These are phyloP conservation scores for Candida peoriensis DNA, from an alignment of 805 yeast species.

Conservation along the genomic window DNA sequence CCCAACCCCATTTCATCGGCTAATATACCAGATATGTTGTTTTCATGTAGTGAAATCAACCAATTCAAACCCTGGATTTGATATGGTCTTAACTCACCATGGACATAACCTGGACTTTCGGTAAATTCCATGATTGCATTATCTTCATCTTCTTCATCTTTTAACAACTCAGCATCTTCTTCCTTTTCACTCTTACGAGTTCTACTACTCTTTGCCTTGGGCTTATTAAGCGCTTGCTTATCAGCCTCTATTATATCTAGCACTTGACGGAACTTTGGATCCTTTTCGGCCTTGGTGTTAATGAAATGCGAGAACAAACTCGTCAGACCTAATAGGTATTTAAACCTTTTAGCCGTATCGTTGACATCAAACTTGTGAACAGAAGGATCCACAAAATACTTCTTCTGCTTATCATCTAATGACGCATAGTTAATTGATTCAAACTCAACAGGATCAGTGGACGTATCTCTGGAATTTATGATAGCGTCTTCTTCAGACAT, in stretches of 20 bases:
- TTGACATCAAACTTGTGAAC: constrained; percentile 43
- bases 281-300: constrained; percentile 57
- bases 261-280: constrained; percentile 50
- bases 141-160: constrained; percentile 43
- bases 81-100: constrained; percentile 64
- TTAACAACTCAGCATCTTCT: constrained; percentile 71
- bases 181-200: constrained; percentile 72
- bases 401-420: constrained; percentile 14
- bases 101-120: constrained; percentile 73
- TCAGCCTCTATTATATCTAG: constrained; percentile 36
- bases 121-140: constrained; percentile 58
- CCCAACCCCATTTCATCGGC: constrained; percentile 90
- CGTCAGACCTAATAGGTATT: constrained; percentile 60
- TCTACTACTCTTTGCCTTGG: constrained; percentile 32
- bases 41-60: constrained; percentile 64
- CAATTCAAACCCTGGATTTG: constrained; percentile 81
- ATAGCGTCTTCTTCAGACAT: constrained; percentile 53
- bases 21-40: constrained; percentile 66
- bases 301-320: constrained; percentile 65
- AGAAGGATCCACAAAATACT: constrained; percentile 31
- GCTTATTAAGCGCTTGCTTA: constrained; percentile 14
- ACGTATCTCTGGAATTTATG: not conserved
- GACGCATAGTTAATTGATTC: constrained; percentile 6
- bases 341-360: constrained; percentile 62
- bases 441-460: not conserved